Conservation (phyloP, 2,329 filamentous ascomycete species). For the Escovopsis sp. region DNA sequence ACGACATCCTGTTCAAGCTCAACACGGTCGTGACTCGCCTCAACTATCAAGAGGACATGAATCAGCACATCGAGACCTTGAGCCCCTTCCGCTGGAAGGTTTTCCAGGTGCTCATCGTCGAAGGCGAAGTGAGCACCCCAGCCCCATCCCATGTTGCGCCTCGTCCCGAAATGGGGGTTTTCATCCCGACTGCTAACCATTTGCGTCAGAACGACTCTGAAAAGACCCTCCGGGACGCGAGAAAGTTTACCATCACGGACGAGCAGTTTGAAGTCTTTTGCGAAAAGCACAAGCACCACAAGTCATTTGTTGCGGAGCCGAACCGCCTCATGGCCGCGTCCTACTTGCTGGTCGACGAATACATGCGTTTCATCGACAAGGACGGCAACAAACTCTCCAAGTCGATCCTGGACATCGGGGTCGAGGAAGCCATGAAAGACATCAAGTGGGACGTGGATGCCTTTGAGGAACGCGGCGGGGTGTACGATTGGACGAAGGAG, state of each 20-base stretch:
- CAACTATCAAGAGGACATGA: conserved; percentile 38
- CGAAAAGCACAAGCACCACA: conserved; percentile 23
- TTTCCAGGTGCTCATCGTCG: conserved; percentile 39
- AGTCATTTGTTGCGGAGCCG: conserved; percentile 31
- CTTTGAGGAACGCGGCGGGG: conserved; percentile 28
- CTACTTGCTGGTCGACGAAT: conserved; percentile 39
- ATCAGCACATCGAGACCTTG: conserved; percentile 21
- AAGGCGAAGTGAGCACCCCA: conserved; percentile 18
- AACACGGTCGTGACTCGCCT: conserved; percentile 38
- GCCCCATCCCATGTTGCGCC: neutral
- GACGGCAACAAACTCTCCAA: conserved; percentile 18
- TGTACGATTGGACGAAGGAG: conserved; percentile 30
- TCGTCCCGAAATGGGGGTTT: neutral
- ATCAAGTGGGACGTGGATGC: conserved; percentile 31
- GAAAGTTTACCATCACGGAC: conserved; percentile 29
- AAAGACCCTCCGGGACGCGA: conserved; percentile 24
- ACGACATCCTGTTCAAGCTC: conserved; percentile 39
- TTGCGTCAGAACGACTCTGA: conserved; percentile 30
- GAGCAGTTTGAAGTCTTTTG: conserved; percentile 33
- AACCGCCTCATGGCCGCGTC: conserved; percentile 35
- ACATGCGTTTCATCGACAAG: conserved; percentile 34
- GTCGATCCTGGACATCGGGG: conserved; percentile 31
- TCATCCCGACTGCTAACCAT: neutral
- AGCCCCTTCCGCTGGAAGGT: conserved; percentile 39
- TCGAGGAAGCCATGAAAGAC: conserved; percentile 27